Evolutionary conservation across 805 yeast genomes (phyloP).

Genomic region (Yarrowia keelungensis): DNA sequence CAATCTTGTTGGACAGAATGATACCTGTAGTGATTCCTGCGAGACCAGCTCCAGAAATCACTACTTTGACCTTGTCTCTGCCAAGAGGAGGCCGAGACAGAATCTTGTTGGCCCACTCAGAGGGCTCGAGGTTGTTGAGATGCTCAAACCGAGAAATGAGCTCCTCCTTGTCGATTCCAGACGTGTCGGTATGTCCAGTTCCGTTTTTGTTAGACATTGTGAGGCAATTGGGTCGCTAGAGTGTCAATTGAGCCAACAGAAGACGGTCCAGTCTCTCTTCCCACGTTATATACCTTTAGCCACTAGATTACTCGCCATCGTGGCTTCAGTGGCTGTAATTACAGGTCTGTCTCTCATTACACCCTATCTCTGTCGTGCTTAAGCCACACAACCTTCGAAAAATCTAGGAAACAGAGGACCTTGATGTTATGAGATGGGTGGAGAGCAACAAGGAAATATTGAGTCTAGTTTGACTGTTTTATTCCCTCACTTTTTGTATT

Average conservation of each 20-base stretch:
- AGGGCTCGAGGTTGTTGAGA: conserved; percentile 28
- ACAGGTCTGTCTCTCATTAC: neutral
- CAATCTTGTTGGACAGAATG: conserved; percentile 26
- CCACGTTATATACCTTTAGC: conserved; percentile 7
- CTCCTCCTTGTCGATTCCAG: conserved; percentile 32
- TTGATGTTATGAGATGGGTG: neutral
- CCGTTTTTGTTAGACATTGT: conserved; percentile 16
- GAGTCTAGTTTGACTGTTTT: neutral
- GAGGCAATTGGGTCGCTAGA: neutral
- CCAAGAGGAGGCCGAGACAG: conserved; percentile 29
- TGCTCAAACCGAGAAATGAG: conserved; percentile 16
- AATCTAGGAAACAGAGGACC: neutral
- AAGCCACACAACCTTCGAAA: conserved; percentile 25
- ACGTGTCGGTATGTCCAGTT: conserved; percentile 31
- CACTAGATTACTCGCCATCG: neutral
- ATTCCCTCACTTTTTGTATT: no score
- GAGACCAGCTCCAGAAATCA: conserved; percentile 34
- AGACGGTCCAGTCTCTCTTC: neutral
- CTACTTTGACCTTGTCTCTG: conserved; percentile 10
- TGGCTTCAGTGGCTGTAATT: conserved; percentile 17
- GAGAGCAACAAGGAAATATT: neutral
- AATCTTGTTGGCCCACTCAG: conserved; percentile 16
- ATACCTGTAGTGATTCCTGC: conserved; percentile 39
- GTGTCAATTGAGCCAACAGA: neutral
- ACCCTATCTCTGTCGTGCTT: conserved; percentile 18